A percentile compares a stretch with the other conserved stretches of the same genome.
Conservation (phyloP, 805 yeast species). For the Kodamaea nitidulidarum region DNA sequence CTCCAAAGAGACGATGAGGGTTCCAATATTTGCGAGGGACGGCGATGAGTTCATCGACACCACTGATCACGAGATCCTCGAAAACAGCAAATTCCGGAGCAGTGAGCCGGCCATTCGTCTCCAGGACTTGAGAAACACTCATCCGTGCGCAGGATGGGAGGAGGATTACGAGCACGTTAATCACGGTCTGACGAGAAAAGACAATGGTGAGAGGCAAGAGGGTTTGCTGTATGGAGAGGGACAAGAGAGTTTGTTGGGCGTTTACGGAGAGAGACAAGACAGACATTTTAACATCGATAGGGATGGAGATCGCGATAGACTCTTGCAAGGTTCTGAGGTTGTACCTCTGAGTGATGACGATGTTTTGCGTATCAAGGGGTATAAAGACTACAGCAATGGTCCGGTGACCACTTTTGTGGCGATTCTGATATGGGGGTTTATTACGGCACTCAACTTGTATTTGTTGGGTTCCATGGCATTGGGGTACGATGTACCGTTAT, state of each 20-base stretch:
- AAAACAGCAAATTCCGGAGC: conserved; percentile 22
- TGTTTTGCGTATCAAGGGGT: conserved; percentile 25
- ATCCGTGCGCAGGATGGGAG: conserved; percentile 42
- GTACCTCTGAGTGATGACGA: conserved; percentile 1
- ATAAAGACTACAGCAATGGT: conserved; percentile 70
- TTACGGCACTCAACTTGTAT: conserved; percentile 68
- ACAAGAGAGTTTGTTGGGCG: no score
- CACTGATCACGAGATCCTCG: conserved; percentile 14
- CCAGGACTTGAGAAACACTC: conserved; percentile 36
- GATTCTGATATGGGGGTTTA: conserved; percentile 61
- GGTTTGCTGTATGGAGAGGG: no score
- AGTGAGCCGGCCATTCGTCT: conserved; percentile 39
- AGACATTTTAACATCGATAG: no score
- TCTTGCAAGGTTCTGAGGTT: neutral
- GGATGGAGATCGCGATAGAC: neutral
- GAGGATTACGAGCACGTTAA: conserved; percentile 25
- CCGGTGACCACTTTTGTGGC: conserved; percentile 51
- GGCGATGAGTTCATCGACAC: conserved; percentile 24
- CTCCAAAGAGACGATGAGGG: conserved; percentile 61
- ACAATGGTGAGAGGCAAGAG: neutral
- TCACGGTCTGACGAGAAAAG: conserved; percentile 2
- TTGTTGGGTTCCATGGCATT: conserved; percentile 49
- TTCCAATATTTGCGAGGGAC: conserved; percentile 34
- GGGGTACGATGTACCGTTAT: conserved; percentile 52
- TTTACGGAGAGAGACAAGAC: no score